Percentiles rank a stretch among this genome's conserved stretches.
Evolutionary conservation across 352 stramenopile species (phyloP).

Genomic region (Phytophthora crassamura): DNA sequence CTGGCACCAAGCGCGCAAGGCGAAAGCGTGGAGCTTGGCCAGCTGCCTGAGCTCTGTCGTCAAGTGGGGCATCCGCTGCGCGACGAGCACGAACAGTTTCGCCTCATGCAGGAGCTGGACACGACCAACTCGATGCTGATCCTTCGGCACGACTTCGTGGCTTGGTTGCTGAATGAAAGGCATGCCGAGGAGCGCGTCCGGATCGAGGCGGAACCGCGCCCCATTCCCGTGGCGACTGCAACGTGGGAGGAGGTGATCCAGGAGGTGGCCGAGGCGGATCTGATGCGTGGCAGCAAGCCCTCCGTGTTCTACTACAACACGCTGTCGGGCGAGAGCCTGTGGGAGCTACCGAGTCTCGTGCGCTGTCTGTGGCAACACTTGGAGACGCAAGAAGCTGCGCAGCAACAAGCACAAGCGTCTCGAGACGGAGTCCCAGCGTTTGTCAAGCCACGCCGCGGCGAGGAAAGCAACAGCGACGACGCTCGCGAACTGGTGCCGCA

Average conservation of each 20-base stretch:
- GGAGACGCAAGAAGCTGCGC: slow-evolving; percentile 20
- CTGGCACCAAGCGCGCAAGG: slow-evolving; percentile 43
- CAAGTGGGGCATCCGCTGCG: slow-evolving; percentile 46
- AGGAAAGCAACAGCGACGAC: slow-evolving; percentile 13
- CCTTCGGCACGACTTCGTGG: slow-evolving; percentile 55
- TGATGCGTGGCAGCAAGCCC: slow-evolving; percentile 17
- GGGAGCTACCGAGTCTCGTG: slow-evolving; percentile 53
- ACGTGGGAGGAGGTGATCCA: slow-evolving; percentile 62
- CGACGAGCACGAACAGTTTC: slow-evolving; percentile 52
- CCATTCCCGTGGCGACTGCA: slow-evolving; percentile 31
- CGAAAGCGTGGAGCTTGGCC: slow-evolving; percentile 42
- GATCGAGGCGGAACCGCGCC: slow-evolving; percentile 10
- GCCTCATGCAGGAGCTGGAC: slow-evolving; percentile 63
- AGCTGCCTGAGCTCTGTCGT: slow-evolving; percentile 59
- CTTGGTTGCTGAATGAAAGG: slow-evolving; percentile 57
- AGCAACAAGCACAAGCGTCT: slow-evolving; percentile 23
- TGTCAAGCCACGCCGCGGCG: slow-evolving; percentile 5
- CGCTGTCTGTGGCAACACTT: slow-evolving; percentile 42
- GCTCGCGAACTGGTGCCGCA: slow-evolving; percentile 47
- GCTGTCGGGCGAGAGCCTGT: slow-evolving; percentile 57
- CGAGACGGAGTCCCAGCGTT: slow-evolving; percentile 23
- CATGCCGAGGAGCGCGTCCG: slow-evolving; percentile 30
- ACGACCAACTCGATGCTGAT: slow-evolving; percentile 68
- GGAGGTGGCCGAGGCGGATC: slow-evolving; percentile 19
- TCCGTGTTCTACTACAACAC: slow-evolving; percentile 62